Base-by-base conservation (phyloP, 1,284 basidiomycete genomes). In the Boletus sp. region DNA sequence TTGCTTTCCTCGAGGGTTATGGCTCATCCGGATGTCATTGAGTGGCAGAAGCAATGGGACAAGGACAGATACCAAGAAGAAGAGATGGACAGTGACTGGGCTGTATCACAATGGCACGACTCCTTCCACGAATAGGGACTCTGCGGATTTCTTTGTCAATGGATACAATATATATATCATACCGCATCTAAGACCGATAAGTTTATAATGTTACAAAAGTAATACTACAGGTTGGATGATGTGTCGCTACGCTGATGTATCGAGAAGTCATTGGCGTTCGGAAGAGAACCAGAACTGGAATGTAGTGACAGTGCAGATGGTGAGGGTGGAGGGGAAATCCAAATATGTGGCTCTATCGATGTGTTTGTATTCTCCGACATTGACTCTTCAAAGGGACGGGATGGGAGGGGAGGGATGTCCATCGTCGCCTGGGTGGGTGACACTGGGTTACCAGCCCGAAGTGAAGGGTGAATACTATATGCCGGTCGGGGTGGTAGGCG, bases 401-500 rank as follows among this genome's bases (percentile, higher is more conserved):
- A 56, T n/a, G 67, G 64, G 27, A 72, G 37, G 1, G 70, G 66
- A 44, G 70, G 75, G 12, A 70, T 60, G 45, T 69, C 69, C 57
- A 63, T 67, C 18, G 69, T 70, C 15, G 72, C 67, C 58, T 75
- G 70, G 53, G 68, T 65, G 48, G 81, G 80, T 2, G 80, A 76
- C 15, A 72, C 66, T 35, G 76, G 74, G 62, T 76, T 76, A 31
- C 36, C 33, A 20, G 78, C 76, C 31, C 86, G 81, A 20, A 83
- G 75, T 11, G 88, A 89, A 15, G 89, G 89, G 63, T 92, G 89
- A 48, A 92, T 91, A 65, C 88, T 91, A 54, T 79, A 81, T n/a
- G 80, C 76, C 4, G 89, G 89, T 36, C 86, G 80, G 4, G 80
- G 67, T 16, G 90, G 89, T 16, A 91, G 76, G 42, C 79, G 78